Conservation (phyloP, 2,329 filamentous ascomycete genomes). For the Leptographium wingfieldii region DNA sequence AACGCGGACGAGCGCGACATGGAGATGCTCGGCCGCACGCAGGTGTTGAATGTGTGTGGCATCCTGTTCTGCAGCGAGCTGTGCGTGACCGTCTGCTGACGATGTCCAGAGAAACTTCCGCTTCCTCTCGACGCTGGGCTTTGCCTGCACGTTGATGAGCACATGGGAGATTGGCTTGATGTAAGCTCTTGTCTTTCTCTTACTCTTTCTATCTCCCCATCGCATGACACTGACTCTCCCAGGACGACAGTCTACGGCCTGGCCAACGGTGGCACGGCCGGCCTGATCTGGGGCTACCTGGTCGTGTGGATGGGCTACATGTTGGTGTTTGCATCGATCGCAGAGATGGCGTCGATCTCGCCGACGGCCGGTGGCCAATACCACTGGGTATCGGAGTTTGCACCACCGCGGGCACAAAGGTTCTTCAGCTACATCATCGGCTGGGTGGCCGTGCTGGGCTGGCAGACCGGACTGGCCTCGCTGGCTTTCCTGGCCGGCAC, state of each 20-base stretch:
- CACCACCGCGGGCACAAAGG: slow-evolving; percentile 32
- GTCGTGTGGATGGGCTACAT: slow-evolving; percentile 33
- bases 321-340: slow-evolving; percentile 26
- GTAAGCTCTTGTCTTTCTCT: slow-evolving; percentile 9
- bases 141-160: slow-evolving; percentile 38
- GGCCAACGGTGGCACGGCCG: slow-evolving; percentile 38
- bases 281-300: slow-evolving; percentile 39
- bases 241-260: slow-evolving; percentile 24
- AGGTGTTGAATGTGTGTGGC: slow-evolving; percentile 12
- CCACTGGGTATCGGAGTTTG: slow-evolving; percentile 45
- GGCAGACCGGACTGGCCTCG: slow-evolving; percentile 27
- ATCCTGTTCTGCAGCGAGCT: no score
- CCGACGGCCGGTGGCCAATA: slow-evolving; percentile 45
- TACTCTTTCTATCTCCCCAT: background rate
- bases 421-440: slow-evolving; percentile 42
- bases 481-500: slow-evolving; percentile 30
- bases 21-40: slow-evolving; percentile 14
- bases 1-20: slow-evolving; percentile 21
- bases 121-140: slow-evolving; percentile 36
- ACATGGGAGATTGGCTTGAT: slow-evolving; percentile 40
- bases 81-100: background rate
- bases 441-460: slow-evolving; percentile 37
- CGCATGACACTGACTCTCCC: background rate
- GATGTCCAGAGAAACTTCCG: slow-evolving; percentile 31
- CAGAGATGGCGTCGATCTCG: slow-evolving; percentile 33